A percentile compares a stretch with the other conserved stretches of the same genome.
Evolutionary conservation across 495 filamentous ascomycete genomes (phyloP).

Genomic region (Hypoxylon subgilvum): DNA sequence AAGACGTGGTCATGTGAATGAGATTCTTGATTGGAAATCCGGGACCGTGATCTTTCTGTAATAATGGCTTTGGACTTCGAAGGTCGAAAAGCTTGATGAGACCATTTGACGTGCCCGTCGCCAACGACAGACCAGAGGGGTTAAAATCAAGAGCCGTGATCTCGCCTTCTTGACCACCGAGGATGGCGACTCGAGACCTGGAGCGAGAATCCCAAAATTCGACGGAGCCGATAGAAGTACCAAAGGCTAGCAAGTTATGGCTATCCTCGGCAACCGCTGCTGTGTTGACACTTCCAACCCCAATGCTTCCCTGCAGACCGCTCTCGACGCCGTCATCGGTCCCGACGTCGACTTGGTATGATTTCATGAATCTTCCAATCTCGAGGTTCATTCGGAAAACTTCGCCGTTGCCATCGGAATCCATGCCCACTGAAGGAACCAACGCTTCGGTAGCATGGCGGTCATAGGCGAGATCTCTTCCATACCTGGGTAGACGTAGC

Average conservation of each 20-base stretch:
- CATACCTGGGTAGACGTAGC: conserved; percentile 87
- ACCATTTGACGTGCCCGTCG: conserved; percentile 85
- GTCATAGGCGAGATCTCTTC: conserved; percentile 86
- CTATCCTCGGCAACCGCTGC: conserved; percentile 88
- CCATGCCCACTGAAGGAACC: conserved; percentile 85
- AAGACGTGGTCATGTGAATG: conserved; percentile 79
- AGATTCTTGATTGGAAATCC: conserved; percentile 87
- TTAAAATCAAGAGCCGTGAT: conserved; percentile 89
- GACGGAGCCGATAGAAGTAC: conserved; percentile 92
- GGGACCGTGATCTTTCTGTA: conserved; percentile 95
- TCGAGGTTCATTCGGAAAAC: conserved; percentile 94
- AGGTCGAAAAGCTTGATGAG: conserved; percentile 94
- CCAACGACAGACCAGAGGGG: conserved; percentile 81
- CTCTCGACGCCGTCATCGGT: conserved; percentile 74
- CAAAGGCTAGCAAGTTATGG: conserved; percentile 91
- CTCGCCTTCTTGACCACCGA: conserved; percentile 69
- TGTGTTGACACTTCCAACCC: conserved; percentile 83
- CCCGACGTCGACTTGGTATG: conserved; percentile 78
- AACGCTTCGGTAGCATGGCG: conserved; percentile 85
- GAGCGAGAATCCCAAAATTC: conserved; percentile 94
- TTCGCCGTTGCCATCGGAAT: conserved; percentile 79
- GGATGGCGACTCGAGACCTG: conserved; percentile 77
- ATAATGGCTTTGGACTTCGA: conserved; percentile 79
- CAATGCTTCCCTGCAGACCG: conserved; percentile 81
- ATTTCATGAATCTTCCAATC: conserved; percentile 85